Conservation (phyloP, 1,284 basidiomycete species). For the Ustilago cynodontis region DNA sequence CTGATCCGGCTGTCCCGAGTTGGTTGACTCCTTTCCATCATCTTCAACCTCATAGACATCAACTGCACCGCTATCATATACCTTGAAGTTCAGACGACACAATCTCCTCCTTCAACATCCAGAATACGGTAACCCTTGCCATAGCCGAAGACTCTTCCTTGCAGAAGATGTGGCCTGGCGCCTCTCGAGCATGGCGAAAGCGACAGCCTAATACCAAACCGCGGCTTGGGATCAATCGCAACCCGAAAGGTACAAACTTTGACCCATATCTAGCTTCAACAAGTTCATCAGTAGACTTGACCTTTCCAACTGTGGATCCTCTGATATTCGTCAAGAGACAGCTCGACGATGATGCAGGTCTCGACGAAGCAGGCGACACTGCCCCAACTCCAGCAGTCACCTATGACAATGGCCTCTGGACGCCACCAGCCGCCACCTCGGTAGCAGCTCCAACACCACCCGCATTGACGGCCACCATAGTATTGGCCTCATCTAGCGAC, state of each 20-base stretch:
- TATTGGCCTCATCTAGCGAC: background rate
- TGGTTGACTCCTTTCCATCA: background rate
- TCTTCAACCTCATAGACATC: background rate
- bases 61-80: background rate
- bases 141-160: background rate
- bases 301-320: slow-evolving; percentile 1
- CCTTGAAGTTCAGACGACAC: background rate
- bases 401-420: slow-evolving; percentile 47
- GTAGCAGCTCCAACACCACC: background rate
- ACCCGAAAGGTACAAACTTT: background rate
- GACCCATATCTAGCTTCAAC: background rate
- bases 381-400: slow-evolving; percentile 10
- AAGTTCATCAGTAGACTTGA: background rate
- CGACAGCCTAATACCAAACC: slow-evolving; percentile 28
- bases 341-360: slow-evolving; percentile 7
- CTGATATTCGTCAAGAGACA: slow-evolving; percentile 14
- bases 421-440: slow-evolving; percentile 20
- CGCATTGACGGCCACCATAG: slow-evolving; percentile 14
- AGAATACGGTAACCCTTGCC: background rate
- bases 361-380: background rate
- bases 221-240: slow-evolving; percentile 23
- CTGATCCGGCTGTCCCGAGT: background rate
- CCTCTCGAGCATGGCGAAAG: slow-evolving; percentile 33
- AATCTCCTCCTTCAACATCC: no score
- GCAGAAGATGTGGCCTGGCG: slow-evolving; percentile 27